Percentiles rank a stretch among this genome's conserved stretches.
These are phyloP conservation scores for Agaricus sinodeliciosus DNA, from an alignment of 768 basidiomycete species.

Conservation along the genomic window DNA sequence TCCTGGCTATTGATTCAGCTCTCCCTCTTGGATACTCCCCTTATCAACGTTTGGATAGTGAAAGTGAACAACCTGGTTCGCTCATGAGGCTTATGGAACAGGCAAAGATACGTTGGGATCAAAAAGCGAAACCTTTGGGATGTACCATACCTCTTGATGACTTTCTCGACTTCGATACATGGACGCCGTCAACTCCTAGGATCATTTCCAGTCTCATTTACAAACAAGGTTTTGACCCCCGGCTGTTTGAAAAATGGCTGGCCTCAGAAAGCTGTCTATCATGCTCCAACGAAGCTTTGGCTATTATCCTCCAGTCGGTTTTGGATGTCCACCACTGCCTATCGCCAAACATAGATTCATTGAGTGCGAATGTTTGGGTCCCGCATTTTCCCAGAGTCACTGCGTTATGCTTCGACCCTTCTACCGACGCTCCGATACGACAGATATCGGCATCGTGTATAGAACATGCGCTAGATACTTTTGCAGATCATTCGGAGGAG, in stretches of 20 bases:
- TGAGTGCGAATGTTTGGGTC: slow-evolving; percentile 22
- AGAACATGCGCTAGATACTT: background rate
- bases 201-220: slow-evolving; percentile 42
- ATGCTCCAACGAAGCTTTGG: slow-evolving; percentile 23
- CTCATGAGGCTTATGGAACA: slow-evolving; percentile 13
- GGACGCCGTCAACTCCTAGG: slow-evolving; percentile 37
- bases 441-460: background rate
- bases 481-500: background rate
- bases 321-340: slow-evolving; percentile 28
- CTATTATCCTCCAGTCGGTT: slow-evolving; percentile 37
- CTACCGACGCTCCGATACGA: background rate
- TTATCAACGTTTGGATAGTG: background rate
- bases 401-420: slow-evolving; percentile 1
- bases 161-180: slow-evolving; percentile 35
- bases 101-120: slow-evolving; percentile 28
- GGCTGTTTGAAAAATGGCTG: slow-evolving; percentile 35
- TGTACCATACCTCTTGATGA: slow-evolving; percentile 20
- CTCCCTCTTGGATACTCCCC: slow-evolving; percentile 28
- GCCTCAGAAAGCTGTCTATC: slow-evolving; percentile 19
- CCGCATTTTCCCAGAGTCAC: slow-evolving; percentile 19
- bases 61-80: background rate
- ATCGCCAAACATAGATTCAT: background rate
- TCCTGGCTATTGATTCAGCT: slow-evolving; percentile 30
- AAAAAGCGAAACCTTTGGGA: slow-evolving; percentile 15
- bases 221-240: slow-evolving; percentile 19